Percentiles rank a stretch among this genome's conserved stretches.
Conservation (phyloP, 495 filamentous ascomycete species). For the Terfezia boudieri region DNA sequence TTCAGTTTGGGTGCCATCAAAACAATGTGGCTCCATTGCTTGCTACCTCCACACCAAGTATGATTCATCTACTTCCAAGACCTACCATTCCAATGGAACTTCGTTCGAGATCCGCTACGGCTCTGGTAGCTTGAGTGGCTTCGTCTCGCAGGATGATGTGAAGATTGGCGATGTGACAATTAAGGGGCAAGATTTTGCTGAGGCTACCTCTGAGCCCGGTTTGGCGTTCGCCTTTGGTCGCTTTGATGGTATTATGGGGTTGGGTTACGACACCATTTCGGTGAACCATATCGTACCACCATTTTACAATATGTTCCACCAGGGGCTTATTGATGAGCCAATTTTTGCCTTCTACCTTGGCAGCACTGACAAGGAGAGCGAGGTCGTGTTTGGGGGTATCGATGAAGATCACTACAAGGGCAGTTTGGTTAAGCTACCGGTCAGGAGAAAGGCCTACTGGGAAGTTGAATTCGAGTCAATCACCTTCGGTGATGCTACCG, state of each 20-base stretch:
- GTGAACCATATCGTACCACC: slow-evolving; percentile 88
- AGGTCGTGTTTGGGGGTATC: slow-evolving; percentile 79
- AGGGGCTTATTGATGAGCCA: slow-evolving; percentile 70
- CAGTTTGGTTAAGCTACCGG: slow-evolving; percentile 74
- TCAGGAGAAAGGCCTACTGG: slow-evolving; percentile 98
- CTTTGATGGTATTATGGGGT: slow-evolving; percentile 93
- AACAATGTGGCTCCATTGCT: slow-evolving; percentile 79
- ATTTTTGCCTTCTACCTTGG: slow-evolving; percentile 95
- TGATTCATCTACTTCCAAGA: slow-evolving; percentile 69
- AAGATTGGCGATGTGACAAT: slow-evolving; percentile 75
- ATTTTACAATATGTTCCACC: slow-evolving; percentile 86
- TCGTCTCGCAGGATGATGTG: slow-evolving; percentile 67
- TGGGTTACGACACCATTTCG: slow-evolving; percentile 86
- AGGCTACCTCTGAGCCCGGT: slow-evolving; percentile 84
- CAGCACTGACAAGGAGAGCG: slow-evolving; percentile 52
- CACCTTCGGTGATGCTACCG: slow-evolving; percentile 58
- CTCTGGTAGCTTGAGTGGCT: slow-evolving; percentile 84
- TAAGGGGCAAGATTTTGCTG: slow-evolving; percentile 78
- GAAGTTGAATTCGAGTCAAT: slow-evolving; percentile 92
- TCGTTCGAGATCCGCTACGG: slow-evolving; percentile 89
- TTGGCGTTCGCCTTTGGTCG: slow-evolving; percentile 94
- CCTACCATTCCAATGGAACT: slow-evolving; percentile 85
- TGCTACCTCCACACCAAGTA: slow-evolving; percentile 97
- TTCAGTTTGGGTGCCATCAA: slow-evolving; percentile 74
- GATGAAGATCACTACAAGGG: slow-evolving; percentile 71